A percentile compares a stretch with the other conserved stretches of the same genome.
Conservation (phyloP, 1,284 basidiomycete species). For the Cutaneotrichosporon curvatum region DNA sequence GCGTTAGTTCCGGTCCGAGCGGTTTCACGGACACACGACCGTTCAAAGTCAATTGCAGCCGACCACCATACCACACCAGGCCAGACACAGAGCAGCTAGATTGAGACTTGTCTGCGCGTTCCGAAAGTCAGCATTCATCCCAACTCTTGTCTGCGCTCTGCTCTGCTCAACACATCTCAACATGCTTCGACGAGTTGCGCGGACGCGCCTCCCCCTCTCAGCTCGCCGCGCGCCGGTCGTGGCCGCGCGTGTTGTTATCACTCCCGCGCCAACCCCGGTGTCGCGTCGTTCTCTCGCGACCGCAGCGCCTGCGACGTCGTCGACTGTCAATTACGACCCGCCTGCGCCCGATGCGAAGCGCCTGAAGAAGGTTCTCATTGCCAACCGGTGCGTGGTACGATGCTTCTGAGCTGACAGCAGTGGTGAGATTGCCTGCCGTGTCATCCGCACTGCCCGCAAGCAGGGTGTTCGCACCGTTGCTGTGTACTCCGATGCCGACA, state of each 20-base stretch:
- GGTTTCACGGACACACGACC: too few relatives aligned
- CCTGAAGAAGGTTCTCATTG: slow-evolving; percentile 68
- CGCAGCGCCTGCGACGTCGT: slow-evolving; percentile 1
- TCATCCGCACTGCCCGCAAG: slow-evolving; percentile 80
- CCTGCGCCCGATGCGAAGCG: slow-evolving; percentile 11
- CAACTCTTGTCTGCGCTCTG: too few relatives aligned
- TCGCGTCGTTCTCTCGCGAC: slow-evolving; percentile 5
- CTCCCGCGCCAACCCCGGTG: background rate
- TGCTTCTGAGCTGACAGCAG: slow-evolving; percentile 7
- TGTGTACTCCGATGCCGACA: slow-evolving; percentile 83
- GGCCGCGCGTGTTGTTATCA: slow-evolving; percentile 5
- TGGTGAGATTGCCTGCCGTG: slow-evolving; percentile 90
- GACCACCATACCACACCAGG: too few relatives aligned
- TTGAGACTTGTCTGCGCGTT: too few relatives aligned
- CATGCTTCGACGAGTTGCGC: slow-evolving; percentile 5
- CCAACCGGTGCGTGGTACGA: slow-evolving; percentile 56
- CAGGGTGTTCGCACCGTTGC: slow-evolving; percentile 86
- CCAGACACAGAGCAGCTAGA: too few relatives aligned
- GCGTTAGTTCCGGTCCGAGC: too few relatives aligned
- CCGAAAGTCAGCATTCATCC: too few relatives aligned
- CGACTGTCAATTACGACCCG: slow-evolving; percentile 2
- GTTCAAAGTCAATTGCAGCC: too few relatives aligned
- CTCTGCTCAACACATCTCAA: too few relatives aligned
- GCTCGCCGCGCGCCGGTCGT: slow-evolving; percentile 1
- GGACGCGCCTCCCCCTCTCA: slow-evolving; percentile 6